Evolutionary conservation across 2,329 filamentous ascomycete species (phyloP), one percentile per base, ranked within the genome.

Genomic region (Dactylellina sp.): DNA sequence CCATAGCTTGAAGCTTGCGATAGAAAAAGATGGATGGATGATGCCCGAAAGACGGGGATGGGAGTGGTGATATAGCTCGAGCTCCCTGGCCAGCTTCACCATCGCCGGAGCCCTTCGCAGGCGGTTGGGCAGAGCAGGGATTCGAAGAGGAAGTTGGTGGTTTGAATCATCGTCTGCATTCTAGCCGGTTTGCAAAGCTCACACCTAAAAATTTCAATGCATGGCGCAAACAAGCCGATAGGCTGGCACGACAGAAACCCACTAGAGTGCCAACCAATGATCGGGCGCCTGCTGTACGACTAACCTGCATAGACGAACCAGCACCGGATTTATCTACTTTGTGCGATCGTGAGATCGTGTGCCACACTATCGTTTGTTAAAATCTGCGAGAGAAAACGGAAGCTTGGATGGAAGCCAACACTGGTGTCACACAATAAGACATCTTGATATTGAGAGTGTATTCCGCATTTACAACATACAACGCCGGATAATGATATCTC

Each of bases 301-400:
- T 25, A 35, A 63, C 47, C 3, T 63, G 60, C 60, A 52, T 25
- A 44, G 14, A 57, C 53, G 39, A 44, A 7, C 35, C 20, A 57
- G 53, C 50, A 52, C 66, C 59, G 66, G 66, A 64, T 72, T 64
- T 25, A 72, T 64, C 66, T 25, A 25, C 22, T 63, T 70, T 52
- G 50, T 64, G 42, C 18, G 49, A 71, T 42, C 50, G 60, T 72
- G 60, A 42, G 59, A 72, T 59, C 16, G 52, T 56, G 52, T 44
- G 24, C 1, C 28, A 53, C 5, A n/a, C n/a, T n/a, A n/a, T n/a
- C n/a, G n/a, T n/a, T n/a, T n/a, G n/a, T n/a, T n/a, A n/a, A 40
- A 7, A 14, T 12, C 5, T 7, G 25, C 49, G 49, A 37, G 14
- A 9, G 25, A 53, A 37, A 6, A 35, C 24, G 16, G 24, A 53